Conservation (phyloP, 2,329 filamentous ascomycete genomes). For the Cyphellophora europaea region DNA sequence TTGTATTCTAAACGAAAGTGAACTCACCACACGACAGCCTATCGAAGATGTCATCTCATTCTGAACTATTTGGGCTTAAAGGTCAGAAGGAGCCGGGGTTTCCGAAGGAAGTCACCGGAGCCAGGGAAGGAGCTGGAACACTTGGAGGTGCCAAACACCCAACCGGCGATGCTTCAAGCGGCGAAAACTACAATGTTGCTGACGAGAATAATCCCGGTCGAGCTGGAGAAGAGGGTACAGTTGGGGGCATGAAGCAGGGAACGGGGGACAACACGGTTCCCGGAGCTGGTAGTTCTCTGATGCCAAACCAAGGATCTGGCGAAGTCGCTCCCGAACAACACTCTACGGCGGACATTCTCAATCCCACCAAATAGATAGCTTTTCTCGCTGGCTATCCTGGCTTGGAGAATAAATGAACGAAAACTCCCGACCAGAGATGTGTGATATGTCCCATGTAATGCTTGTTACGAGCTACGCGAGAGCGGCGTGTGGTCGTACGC, state of each 20-base stretch:
- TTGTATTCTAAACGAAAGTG: no score
- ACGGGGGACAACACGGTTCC: constrained; percentile 5
- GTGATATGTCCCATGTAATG: no score
- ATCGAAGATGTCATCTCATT: constrained; percentile 11
- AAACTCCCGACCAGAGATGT: no score
- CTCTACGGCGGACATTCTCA: no score
- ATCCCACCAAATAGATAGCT: no score
- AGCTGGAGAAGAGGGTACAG: constrained; percentile 4
- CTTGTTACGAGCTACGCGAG: no score
- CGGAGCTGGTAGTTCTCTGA: constrained; percentile 11
- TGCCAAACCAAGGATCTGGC: constrained; percentile 12
- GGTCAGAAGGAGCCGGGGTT: constrained; percentile 9
- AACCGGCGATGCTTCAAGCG: constrained; percentile 8
- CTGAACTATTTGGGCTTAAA: constrained; percentile 14
- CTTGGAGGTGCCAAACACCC: constrained; percentile 14
- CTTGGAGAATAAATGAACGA: no score
- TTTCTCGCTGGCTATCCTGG: no score
- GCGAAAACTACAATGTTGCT: not conserved
- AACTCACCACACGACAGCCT: not conserved
- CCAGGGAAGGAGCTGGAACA: constrained; percentile 13
- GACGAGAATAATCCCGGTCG: not conserved
- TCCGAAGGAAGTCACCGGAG: constrained; percentile 2
- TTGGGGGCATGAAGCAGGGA: constrained; percentile 9
- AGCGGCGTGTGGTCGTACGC: no score
- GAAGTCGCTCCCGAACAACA: no score